Conservation (phyloP, 2,329 filamentous ascomycete genomes). For the Sclerotinia nivalis region DNA sequence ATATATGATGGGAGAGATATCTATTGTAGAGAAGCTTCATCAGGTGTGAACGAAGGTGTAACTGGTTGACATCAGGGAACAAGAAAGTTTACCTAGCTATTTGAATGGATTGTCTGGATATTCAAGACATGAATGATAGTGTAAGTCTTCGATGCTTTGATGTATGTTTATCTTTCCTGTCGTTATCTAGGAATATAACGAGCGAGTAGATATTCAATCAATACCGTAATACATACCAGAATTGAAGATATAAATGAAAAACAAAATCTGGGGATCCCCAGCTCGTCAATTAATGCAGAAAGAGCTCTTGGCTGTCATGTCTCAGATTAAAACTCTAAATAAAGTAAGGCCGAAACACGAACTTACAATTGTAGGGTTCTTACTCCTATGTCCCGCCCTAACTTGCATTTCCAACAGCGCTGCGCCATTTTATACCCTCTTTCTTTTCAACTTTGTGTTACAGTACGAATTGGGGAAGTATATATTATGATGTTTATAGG, state of each 20-base stretch:
- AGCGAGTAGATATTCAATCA: neutral
- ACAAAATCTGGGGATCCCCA: neutral
- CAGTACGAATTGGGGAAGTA: neutral
- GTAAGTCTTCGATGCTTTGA: too few relatives aligned
- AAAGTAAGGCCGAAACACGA: neutral
- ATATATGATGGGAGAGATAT: too few relatives aligned
- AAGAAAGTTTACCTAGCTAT: neutral
- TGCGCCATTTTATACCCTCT: neutral
- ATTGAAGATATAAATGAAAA: neutral
- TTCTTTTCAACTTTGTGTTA: neutral
- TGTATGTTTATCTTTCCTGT: neutral
- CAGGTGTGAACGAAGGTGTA: neutral
- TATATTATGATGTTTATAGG: neutral
- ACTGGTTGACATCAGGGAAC: neutral
- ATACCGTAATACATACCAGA: neutral
- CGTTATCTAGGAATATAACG: too few relatives aligned
- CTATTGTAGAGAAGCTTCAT: too few relatives aligned
- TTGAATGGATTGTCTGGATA: neutral
- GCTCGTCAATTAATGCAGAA: neutral
- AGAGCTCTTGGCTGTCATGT: neutral
- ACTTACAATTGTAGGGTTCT: neutral
- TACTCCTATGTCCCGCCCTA: neutral
- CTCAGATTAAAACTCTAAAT: neutral
- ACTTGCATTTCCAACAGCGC: neutral
- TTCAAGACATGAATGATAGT: neutral